Base-by-base conservation (phyloP, 1,139 yeast species). In the Blastobotrys petasosporus region DNA sequence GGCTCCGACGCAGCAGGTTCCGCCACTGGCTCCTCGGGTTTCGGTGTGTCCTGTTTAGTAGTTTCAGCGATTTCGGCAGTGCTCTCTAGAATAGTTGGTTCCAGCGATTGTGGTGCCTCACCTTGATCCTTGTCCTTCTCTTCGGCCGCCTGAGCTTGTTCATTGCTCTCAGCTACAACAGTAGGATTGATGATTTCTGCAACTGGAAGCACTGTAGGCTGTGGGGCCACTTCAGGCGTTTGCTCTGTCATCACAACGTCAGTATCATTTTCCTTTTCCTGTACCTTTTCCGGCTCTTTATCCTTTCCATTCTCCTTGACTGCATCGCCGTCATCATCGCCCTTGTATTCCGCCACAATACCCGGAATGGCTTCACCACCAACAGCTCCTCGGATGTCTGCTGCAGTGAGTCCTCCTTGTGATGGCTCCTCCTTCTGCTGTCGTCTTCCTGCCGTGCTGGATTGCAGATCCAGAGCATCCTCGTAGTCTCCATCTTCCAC, bases 371-470 rank as follows among this genome's bases (percentile, higher is more conserved):
- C 65, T 41, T 73, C 80, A 34, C 75, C 74, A 11, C 81, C 82
- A 7, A 79, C 83, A 9, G 85, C 85, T 20, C 82, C 82, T 57
- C 82, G 71, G 38, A 79, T 79, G 55, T 78, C 84, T 9, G 75
- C 79, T 44, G 73, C 78, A 3, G 77, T 68, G 43, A 78, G 61
- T 1, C 74, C 76, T 23, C 64, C 61, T 25, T 47, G 41, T 25
- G 46, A 44, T 13, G 48, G 42, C n/a, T 47, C 50, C 11, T 31
- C 48, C 32, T 44, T 49, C 13, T 37, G 47, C 17, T 23, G 32
- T 20, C 32, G 32, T 34, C 28, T 13, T 11, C 48, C 32, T 41
- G 45, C 40, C 9, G 25, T 28, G 15, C 38, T 28, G 32, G 43
- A 39, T n/a, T 58, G 60, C 12, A 68, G 48, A 38, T 70, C 67